A percentile compares a stretch with the other conserved stretches of the same genome.
These are phyloP conservation scores for Annulohypoxylon moriforme DNA, from an alignment of 495 filamentous ascomycete species.

Conservation along the genomic window DNA sequence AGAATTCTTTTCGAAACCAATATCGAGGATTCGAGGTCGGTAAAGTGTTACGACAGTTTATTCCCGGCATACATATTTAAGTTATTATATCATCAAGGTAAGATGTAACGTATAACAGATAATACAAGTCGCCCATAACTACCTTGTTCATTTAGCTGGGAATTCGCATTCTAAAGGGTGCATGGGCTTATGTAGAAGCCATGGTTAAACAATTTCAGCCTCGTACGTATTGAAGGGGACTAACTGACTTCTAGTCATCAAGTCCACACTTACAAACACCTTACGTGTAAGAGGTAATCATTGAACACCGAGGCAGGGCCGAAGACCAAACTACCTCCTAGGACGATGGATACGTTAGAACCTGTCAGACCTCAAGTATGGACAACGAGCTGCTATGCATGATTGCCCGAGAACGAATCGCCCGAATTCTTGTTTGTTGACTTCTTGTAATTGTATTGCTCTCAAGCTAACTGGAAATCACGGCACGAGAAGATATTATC, in stretches of 20 bases:
- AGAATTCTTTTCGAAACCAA: background rate
- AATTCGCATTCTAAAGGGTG: too few species aligned
- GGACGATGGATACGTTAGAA: background rate
- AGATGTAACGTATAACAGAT: background rate
- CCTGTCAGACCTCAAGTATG: background rate
- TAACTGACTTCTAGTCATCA: background rate
- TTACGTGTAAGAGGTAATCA: constrained; percentile 5
- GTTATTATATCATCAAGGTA: background rate
- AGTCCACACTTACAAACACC: background rate
- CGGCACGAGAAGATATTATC: too few species aligned
- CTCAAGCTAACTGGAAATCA: too few species aligned
- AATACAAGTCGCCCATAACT: background rate
- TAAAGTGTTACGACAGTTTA: background rate
- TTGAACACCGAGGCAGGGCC: constrained; percentile 19
- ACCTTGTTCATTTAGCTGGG: too few species aligned
- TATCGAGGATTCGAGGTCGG: background rate
- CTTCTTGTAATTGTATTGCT: background rate
- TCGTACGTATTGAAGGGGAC: background rate
- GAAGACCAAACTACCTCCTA: constrained; percentile 2
- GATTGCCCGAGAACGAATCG: background rate
- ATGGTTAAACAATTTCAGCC: constrained; percentile 17
- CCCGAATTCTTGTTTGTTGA: background rate
- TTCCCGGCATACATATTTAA: background rate
- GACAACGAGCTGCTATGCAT: background rate
- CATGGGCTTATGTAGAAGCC: too few species aligned